Base-by-base conservation (phyloP, 768 basidiomycete genomes). In the Amanita rimosa region DNA sequence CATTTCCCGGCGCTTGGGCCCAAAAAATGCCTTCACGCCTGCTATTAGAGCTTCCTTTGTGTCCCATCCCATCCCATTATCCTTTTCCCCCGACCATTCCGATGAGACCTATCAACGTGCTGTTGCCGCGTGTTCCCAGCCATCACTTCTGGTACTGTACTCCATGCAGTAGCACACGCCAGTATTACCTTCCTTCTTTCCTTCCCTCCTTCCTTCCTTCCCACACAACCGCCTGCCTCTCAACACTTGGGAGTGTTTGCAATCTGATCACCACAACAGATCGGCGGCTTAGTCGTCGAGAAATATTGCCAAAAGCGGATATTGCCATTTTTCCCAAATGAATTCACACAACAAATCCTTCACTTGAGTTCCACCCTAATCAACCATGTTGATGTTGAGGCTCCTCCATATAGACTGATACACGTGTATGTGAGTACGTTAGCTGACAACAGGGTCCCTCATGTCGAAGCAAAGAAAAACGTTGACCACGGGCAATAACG, bases 361-460 rank as follows among this genome's bases (percentile, higher is more conserved):
- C 40, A 42, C 41, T n/a, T 2, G 14, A 42, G 24, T n/a, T n/a
- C 22, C 14, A n/a, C 24, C 41, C 41, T 27, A 42, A 42, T 38
- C 38, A 39, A 39, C 41, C n/a, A n/a, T n/a, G n/a, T n/a, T n/a
- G n/a, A 24, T 43, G n/a, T n/a, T n/a, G n/a, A n/a, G 27, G 8
- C 8, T 27, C 41, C 41, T 43, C 26, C 24, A 43, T 43, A 26
- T 42, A 27, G 22, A 17, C 34, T 39, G 29, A 49, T 49, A 49
- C 48, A 49, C 48, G 48, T 49, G 48, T 46, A 34, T 36, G 8
- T 19, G 36, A 49, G 19, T 49, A 34, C 38, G 39, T 40, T 34
- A 48, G 26, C 47, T 29, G 38, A 48, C 46, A 37, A 47, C 47
- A 48, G 38, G 39, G 47, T 48, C 47, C 47, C 47, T 41, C 47